phyloP scores from a whole-genome alignment of 2,329 filamentous ascomycete genomes.

The Colletotrichum tabaci region DNA sequence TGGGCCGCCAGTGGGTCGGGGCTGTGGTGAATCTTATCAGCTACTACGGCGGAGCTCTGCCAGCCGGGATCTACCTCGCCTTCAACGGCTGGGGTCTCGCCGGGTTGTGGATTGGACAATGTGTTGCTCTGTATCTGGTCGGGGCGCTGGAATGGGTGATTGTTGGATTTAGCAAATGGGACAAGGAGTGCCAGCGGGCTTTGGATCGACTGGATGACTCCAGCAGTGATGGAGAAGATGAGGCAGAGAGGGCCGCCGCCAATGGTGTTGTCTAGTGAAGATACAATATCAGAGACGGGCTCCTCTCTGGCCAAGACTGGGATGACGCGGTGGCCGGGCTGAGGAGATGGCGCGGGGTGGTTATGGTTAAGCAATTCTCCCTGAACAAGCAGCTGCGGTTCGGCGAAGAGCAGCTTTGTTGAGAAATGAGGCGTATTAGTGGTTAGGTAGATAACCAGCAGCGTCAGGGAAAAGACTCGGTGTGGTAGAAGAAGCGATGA shows the following conservation, averaged over 20 bases:
- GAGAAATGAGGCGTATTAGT: not conserved
- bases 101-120: slow-evolving; percentile 88
- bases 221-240: slow-evolving; percentile 19
- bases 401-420: not conserved
- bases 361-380: not conserved
- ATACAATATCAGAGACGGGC: no score
- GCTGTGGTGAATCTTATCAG: slow-evolving; percentile 85
- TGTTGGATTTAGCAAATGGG: slow-evolving; percentile 84
- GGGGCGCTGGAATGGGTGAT: slow-evolving; percentile 85
- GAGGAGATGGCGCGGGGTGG: slow-evolving; percentile 11
- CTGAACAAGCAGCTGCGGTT: not conserved
- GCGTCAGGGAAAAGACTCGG: not conserved
- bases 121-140: slow-evolving; percentile 84
- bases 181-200: slow-evolving; percentile 78
- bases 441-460: not conserved
- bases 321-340: not conserved
- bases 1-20: slow-evolving; percentile 89
- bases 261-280: slow-evolving; percentile 3
- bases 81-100: slow-evolving; percentile 88
- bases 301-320: not conserved
- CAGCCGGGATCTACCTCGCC: slow-evolving; percentile 86
- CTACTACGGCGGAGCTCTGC: slow-evolving; percentile 87
- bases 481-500: not conserved
- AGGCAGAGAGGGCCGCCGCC: not conserved
- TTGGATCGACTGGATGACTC: slow-evolving; percentile 77